Evolutionary conservation across 768 basidiomycete genomes (phyloP).

Genomic region (Amanita inopinata): DNA sequence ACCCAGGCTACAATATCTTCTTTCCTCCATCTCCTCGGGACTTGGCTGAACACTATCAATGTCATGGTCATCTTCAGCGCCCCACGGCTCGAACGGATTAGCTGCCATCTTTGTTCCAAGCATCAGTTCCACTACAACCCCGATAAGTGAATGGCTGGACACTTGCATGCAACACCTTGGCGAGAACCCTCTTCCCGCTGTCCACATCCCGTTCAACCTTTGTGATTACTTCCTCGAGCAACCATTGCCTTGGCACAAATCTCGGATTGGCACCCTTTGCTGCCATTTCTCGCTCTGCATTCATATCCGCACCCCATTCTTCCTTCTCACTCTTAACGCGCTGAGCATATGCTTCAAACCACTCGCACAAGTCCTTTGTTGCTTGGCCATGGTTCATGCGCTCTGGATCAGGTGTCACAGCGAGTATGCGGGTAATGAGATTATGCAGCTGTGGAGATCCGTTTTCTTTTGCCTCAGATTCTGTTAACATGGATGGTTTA

Average conservation of each 20-base stretch:
- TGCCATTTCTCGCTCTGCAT: conserved; percentile 36
- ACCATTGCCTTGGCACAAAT: conserved; percentile 92
- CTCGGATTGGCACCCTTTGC: conserved; percentile 70
- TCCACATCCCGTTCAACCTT: conserved; percentile 58
- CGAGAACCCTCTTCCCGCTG: conserved; percentile 57
- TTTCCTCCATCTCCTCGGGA: conserved; percentile 58
- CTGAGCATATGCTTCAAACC: conserved; percentile 54
- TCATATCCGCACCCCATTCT: conserved; percentile 37
- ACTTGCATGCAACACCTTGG: conserved; percentile 75
- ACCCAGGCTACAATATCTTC: conserved; percentile 70
- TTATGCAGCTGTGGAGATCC: conserved; percentile 21
- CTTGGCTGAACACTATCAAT: conserved; percentile 27
- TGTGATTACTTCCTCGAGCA: conserved; percentile 86
- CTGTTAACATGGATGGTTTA: conserved; percentile 28
- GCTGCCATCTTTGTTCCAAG: conserved; percentile 66
- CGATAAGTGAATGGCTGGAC: conserved; percentile 5
- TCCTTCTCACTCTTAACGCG: conserved; percentile 45
- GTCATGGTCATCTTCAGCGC: conserved; percentile 55
- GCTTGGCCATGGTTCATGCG: conserved; percentile 34
- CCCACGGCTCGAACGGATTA: conserved; percentile 81
- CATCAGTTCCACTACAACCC: conserved; percentile 4
- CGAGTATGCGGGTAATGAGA: conserved; percentile 37
- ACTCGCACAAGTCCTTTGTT: conserved; percentile 42
- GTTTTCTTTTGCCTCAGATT: conserved; percentile 4
- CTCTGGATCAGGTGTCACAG: conserved; percentile 35